Evolutionary conservation across 768 basidiomycete genomes (phyloP), one percentile per base, ranked within the genome.

Genomic region (Pleurotus tuoliensis): DNA sequence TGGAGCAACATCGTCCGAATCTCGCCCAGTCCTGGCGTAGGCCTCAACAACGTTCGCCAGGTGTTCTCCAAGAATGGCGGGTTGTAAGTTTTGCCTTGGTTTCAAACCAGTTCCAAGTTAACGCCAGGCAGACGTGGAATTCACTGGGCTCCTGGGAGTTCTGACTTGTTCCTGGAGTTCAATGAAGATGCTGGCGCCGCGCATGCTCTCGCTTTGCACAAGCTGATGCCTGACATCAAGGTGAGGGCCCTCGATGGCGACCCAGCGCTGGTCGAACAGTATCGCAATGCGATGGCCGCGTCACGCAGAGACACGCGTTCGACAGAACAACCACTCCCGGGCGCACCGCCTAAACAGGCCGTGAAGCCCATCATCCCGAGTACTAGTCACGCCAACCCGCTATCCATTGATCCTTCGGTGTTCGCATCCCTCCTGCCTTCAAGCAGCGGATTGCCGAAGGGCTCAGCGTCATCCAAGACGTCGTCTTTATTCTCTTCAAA

Each of bases 161-260:
- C 50, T 34, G 62, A 66, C 37, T 64, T 54, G 56, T 69, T 67
- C 53, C 45, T 68, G 24, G 52, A 62, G 48, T 71, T 62, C 37
- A 59, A 30, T 12, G 62, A 68, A 27, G 58, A 56, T 8, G 58
- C 48, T 18, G 57, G 63, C 44, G 63, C 64, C 8, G 56, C 67
- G 18, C 64, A 63, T 41, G 71, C 68, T 4, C 12, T 67, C 44
- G 50, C 57, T 25, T 59, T 69, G 27, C 55, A 64, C 30, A 25
- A 62, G 22, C 58, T 64, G 18, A 55, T 61, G 13, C 57, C 56
- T 5, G 65, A 64, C 6, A 53, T 67, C 24, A 60, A 47, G 8
- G 63, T 67, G 8, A 60, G 59, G 40, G 51, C 62, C 18, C 58
- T 70, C 12, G 56, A 61, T 3, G 47, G 47, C n/a, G 50, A 63